phyloP scores from a whole-genome alignment of 2,329 filamentous ascomycete species.

The Talaromyces pinophilus region DNA sequence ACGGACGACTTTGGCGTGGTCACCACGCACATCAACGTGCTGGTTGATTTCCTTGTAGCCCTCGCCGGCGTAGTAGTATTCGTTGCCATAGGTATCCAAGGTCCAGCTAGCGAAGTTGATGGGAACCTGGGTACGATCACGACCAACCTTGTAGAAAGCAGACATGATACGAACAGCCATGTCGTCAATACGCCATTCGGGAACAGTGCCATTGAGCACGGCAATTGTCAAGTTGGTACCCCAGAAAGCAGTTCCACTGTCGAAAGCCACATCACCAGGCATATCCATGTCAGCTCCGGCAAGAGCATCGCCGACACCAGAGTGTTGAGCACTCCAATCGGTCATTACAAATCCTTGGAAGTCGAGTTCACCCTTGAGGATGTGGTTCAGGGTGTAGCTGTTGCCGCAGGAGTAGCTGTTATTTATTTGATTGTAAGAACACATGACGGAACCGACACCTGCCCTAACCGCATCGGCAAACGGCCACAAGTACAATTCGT shows the following conservation, averaged over 20 bases:
- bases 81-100: conserved; percentile 68
- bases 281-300: conserved; percentile 80
- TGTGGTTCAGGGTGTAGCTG: conserved; percentile 58
- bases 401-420: conserved; percentile 69
- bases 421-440: conserved; percentile 72
- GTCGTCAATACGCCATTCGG: conserved; percentile 84
- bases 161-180: conserved; percentile 81
- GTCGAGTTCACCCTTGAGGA: conserved; percentile 72
- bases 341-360: conserved; percentile 70
- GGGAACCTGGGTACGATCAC: conserved; percentile 52
- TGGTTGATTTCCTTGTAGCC: conserved; percentile 71
- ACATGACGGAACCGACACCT: conserved; percentile 69
- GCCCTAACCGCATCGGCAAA: conserved; percentile 69
- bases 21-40: conserved; percentile 77
- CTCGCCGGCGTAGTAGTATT: conserved; percentile 64
- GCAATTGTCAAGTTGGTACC: conserved; percentile 85
- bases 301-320: conserved; percentile 65
- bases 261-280: conserved; percentile 79
- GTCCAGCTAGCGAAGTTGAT: conserved; percentile 93
- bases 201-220: conserved; percentile 84
- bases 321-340: conserved; percentile 78
- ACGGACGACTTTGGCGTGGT: conserved; percentile 73
- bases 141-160: conserved; percentile 65
- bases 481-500: conserved; percentile 66
- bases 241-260: conserved; percentile 73